These are phyloP conservation scores for Evernia prunastri DNA, from an alignment of 495 filamentous ascomycete genomes.

Conservation along the genomic window DNA sequence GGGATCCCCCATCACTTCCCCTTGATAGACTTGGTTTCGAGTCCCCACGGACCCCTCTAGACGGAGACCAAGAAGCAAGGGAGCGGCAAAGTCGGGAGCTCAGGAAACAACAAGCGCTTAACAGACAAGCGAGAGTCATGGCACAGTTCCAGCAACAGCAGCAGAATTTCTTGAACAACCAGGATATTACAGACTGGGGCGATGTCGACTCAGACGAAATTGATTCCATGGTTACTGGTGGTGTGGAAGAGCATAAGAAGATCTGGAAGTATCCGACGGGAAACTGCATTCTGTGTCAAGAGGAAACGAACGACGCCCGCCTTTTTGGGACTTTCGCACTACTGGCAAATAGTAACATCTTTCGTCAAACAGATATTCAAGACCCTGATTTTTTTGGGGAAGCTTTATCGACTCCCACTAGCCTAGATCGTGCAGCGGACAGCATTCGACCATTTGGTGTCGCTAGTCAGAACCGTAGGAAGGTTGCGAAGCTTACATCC, in stretches of 20 bases:
- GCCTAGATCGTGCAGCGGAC: constrained; percentile 77
- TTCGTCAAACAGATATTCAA: constrained; percentile 75
- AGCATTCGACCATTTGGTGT: constrained; percentile 81
- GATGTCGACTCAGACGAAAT: constrained; percentile 64
- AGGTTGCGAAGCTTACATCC: constrained; percentile 66
- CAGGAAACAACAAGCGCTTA: constrained; percentile 83
- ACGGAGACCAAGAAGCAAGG: constrained; percentile 34
- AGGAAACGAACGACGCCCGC: constrained; percentile 82
- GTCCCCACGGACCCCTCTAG: constrained; percentile 45
- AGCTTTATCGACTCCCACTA: constrained; percentile 62
- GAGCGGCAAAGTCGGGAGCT: constrained; percentile 56
- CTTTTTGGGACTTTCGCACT: constrained; percentile 89
- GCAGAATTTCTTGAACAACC: constrained; percentile 82
- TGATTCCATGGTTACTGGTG: constrained; percentile 49
- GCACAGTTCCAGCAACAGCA: constrained; percentile 96
- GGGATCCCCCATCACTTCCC: constrained; percentile 44
- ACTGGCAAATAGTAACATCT: constrained; percentile 77
- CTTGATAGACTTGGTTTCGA: constrained; percentile 50
- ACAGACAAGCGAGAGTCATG: constrained; percentile 88
- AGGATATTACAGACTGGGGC: constrained; percentile 79
- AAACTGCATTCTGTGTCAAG: constrained; percentile 93
- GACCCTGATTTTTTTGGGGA: constrained; percentile 82
- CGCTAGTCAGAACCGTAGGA: constrained; percentile 72
- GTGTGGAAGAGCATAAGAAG: constrained; percentile 58
- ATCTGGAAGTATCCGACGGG: constrained; percentile 90